Evolutionary conservation across 768 basidiomycete species (phyloP).

Genomic region (Podaxis carcinomalis): DNA sequence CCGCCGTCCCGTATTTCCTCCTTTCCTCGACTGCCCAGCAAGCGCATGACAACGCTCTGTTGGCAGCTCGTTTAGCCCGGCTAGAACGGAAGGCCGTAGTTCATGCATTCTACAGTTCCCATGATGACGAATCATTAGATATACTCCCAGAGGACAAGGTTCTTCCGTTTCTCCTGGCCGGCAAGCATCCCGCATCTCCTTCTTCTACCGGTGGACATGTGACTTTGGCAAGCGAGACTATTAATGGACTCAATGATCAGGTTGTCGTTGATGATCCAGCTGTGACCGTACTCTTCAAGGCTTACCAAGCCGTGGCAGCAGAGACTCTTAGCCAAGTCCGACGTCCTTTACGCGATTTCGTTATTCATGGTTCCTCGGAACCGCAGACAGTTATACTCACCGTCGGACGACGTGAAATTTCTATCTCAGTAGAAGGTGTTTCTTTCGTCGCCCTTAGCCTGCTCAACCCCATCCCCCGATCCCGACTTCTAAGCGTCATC

Average conservation of each 20-base stretch:
- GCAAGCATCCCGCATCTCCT: slow-evolving; percentile 33
- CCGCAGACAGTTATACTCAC: slow-evolving; percentile 69
- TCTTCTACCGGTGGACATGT: slow-evolving; percentile 30
- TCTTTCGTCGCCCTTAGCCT: slow-evolving; percentile 63
- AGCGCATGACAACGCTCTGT: slow-evolving; percentile 86
- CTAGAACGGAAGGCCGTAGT: slow-evolving; percentile 73
- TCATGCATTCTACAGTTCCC: slow-evolving; percentile 67
- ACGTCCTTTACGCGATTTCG: slow-evolving; percentile 56
- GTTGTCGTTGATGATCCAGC: slow-evolving; percentile 20
- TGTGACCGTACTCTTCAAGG: slow-evolving; percentile 36
- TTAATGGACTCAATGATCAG: slow-evolving; percentile 14
- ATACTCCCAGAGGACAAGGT: slow-evolving; percentile 59
- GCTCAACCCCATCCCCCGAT: slow-evolving; percentile 65
- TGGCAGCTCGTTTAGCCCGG: slow-evolving; percentile 78
- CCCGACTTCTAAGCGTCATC: slow-evolving; percentile 52
- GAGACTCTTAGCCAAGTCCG: slow-evolving; percentile 61
- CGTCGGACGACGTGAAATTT: slow-evolving; percentile 49
- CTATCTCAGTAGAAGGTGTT: slow-evolving; percentile 47
- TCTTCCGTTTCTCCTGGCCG: slow-evolving; percentile 53
- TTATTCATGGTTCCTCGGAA: slow-evolving; percentile 44
- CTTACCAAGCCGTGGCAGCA: slow-evolving; percentile 66
- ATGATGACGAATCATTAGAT: slow-evolving; percentile 33
- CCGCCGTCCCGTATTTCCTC: slow-evolving; percentile 78
- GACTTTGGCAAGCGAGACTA: slow-evolving; percentile 18
- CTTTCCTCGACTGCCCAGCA: slow-evolving; percentile 74